Evolutionary conservation across 140 eudicot genomes (phyloP).

Genomic region (Anethum foeniculum): DNA sequence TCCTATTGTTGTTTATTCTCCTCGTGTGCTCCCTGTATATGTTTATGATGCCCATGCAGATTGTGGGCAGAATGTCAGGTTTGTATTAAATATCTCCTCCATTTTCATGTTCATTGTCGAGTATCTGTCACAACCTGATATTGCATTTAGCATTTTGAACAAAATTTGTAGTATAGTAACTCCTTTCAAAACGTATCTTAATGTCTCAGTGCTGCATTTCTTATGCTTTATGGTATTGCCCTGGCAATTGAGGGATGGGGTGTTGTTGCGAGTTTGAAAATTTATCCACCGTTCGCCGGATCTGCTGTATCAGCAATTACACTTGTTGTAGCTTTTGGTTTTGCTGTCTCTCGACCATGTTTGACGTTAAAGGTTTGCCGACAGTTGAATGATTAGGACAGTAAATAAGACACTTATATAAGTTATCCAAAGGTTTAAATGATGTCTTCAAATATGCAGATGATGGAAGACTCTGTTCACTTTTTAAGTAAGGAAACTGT

Average conservation of each 20-base stretch:
- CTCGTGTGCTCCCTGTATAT: conserved; percentile 95
- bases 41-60: conserved; percentile 99
- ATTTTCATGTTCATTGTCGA: background rate
- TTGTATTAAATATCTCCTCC: conserved; percentile 19
- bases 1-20: conserved; percentile 97
- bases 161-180: background rate
- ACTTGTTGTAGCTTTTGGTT: conserved; percentile 97
- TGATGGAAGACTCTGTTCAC: conserved; percentile 99
- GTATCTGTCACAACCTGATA: background rate
- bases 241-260: conserved; percentile 99
- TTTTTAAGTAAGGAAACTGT: conserved; percentile 92
- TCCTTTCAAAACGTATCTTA: background rate
- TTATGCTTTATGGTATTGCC: conserved; percentile 87
- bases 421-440: background rate
- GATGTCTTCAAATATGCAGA: conserved; percentile 36
- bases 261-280: conserved; percentile 92
- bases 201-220: conserved; percentile 81
- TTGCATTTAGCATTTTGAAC: background rate
- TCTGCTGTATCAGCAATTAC: conserved; percentile 99
- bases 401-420: background rate
- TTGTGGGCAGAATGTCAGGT: conserved; percentile 97
- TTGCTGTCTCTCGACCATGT: conserved; percentile 97
- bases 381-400: conserved; percentile 3
- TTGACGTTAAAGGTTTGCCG: conserved; percentile 81
- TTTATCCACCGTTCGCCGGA: conserved; percentile 96